Percentiles rank a stretch among this genome's conserved stretches.
Conservation (phyloP, 2,329 filamentous ascomycete species). For the Bipolaris bicolor region DNA sequence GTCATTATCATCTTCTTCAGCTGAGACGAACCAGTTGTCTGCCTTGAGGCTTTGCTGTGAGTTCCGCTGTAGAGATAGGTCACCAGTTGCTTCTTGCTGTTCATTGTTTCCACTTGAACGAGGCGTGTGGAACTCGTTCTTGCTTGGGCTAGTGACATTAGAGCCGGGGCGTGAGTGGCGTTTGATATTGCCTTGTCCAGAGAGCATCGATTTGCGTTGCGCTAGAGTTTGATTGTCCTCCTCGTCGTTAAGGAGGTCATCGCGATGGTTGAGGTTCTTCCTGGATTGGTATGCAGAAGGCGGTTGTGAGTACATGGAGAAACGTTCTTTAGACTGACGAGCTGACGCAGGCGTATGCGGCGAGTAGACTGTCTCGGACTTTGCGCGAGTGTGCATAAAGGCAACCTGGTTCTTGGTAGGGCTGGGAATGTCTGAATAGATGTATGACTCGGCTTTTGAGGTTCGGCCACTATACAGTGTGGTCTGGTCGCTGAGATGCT, state of each 20-base stretch:
- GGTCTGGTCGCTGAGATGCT: conserved; percentile 62
- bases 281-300: conserved; percentile 47
- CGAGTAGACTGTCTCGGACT: conserved; percentile 61
- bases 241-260: conserved; percentile 37
- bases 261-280: conserved; percentile 44
- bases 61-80: conserved; percentile 38
- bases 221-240: conserved; percentile 41
- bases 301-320: conserved; percentile 54
- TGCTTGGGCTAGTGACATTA: conserved; percentile 35
- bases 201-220: conserved; percentile 43
- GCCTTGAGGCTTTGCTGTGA: conserved; percentile 48
- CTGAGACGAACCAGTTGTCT: conserved; percentile 57
- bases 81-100: conserved; percentile 21
- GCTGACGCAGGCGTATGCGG: conserved; percentile 58
- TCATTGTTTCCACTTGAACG: conserved; percentile 22
- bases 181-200: conserved; percentile 45
- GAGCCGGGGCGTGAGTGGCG: conserved; percentile 37
- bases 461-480: conserved; percentile 48
- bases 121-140: conserved; percentile 41
- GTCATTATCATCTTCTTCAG: conserved; percentile 28
- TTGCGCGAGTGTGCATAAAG: conserved; percentile 80
- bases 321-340: conserved; percentile 58
- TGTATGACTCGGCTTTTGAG: conserved; percentile 41
- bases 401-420: conserved; percentile 63
- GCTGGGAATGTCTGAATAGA: conserved; percentile 34